Percentiles rank a stretch among this genome's conserved stretches.
phyloP scores from a whole-genome alignment of 495 filamentous ascomycete species.

The Daldinia bambusicola region DNA sequence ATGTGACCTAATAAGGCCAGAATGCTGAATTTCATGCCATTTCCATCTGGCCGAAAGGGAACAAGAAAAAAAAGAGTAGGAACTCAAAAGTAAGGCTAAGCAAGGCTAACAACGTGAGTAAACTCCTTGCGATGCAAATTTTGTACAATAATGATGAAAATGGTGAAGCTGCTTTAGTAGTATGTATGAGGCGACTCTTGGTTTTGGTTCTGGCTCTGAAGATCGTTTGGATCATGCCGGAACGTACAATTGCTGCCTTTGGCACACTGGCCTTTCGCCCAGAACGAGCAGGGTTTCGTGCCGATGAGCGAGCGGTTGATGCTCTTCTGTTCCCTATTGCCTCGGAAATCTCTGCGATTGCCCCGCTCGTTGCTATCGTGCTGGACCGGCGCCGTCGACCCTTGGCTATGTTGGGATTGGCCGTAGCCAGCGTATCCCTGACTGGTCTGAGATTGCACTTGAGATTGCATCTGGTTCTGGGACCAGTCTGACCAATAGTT shows the following conservation, averaged over 20 bases:
- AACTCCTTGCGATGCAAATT: conserved; percentile 26
- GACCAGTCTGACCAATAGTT: conserved; percentile 16
- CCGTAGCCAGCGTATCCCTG: conserved; percentile 27
- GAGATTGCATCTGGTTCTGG: conserved; percentile 37
- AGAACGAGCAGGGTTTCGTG: conserved; percentile 79
- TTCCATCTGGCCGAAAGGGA: neutral
- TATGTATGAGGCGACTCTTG: neutral
- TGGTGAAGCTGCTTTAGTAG: neutral
- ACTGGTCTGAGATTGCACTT: conserved; percentile 32
- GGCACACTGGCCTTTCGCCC: conserved; percentile 77
- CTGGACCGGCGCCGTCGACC: conserved; percentile 21
- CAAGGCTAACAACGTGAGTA: neutral
- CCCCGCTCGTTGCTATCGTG: conserved; percentile 43
- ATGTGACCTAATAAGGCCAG: neutral
- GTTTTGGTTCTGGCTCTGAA: conserved; percentile 17
- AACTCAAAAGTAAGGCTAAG: neutral
- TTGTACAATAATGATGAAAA: conserved; percentile 29
- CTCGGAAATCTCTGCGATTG: conserved; percentile 41
- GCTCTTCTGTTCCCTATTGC: conserved; percentile 49
- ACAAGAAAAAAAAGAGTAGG: neutral
- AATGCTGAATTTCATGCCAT: neutral
- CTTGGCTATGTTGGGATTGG: conserved; percentile 31
- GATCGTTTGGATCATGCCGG: conserved; percentile 66
- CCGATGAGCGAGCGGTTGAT: conserved; percentile 59
- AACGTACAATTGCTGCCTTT: conserved; percentile 90